These are phyloP conservation scores for Tolypocladium sp. DNA, from an alignment of 2,329 filamentous ascomycete species.

Conservation along the genomic window DNA sequence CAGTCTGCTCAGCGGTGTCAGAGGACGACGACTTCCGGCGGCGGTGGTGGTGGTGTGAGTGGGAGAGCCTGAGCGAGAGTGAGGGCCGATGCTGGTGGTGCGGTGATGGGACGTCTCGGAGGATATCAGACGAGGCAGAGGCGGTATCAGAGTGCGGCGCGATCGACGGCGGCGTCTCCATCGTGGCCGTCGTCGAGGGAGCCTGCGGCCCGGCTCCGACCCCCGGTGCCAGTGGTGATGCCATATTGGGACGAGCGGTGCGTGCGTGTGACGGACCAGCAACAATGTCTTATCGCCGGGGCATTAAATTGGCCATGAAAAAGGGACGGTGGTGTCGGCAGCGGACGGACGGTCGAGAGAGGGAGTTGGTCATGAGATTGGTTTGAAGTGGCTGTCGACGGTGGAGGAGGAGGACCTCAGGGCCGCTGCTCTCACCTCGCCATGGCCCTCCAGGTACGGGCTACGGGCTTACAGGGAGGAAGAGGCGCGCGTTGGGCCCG, in stretches of 20 bases:
- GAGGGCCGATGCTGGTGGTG: slow-evolving; percentile 8
- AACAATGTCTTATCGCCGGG: slow-evolving; percentile 9
- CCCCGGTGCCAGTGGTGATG: slow-evolving; percentile 6
- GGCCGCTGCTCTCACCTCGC: not conserved
- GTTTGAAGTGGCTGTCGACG: not conserved
- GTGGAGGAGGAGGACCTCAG: not conserved
- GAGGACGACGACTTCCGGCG: not conserved
- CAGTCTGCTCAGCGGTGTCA: not conserved
- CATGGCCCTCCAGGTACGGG: not conserved
- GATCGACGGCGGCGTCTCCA: slow-evolving; percentile 1
- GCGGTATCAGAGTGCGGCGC: slow-evolving; percentile 24
- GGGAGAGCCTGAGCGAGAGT: slow-evolving; percentile 13
- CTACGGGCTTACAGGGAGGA: not conserved
- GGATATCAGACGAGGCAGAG: slow-evolving; percentile 27
- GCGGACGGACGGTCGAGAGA: slow-evolving; percentile 1
- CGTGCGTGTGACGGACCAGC: slow-evolving; percentile 4
- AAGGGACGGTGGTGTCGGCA: slow-evolving; percentile 3
- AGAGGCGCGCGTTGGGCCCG: not conserved
- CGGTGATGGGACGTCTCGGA: slow-evolving; percentile 4
- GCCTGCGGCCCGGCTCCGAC: not conserved
- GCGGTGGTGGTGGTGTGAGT: slow-evolving; percentile 7
- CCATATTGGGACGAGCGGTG: slow-evolving; percentile 11
- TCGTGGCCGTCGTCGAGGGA: not conserved
- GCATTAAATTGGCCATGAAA: slow-evolving; percentile 9
- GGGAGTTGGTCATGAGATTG: not conserved